Conservation (phyloP, 139 green algal species). For the Deuterostichococcus epilithicus region DNA sequence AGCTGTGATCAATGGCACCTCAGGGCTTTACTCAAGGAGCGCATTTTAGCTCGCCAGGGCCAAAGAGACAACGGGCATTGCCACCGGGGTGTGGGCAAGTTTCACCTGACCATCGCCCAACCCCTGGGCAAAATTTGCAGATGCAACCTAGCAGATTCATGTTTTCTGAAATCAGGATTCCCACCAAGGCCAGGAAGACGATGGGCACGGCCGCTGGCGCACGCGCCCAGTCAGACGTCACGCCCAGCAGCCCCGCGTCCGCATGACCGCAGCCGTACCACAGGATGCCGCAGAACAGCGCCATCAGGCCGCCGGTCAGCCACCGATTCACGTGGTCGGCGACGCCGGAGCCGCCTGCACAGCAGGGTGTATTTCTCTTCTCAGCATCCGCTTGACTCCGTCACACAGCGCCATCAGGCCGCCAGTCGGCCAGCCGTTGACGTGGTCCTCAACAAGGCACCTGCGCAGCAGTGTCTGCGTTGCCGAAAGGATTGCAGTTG, state of each 20-base stretch:
- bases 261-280: conserved; percentile 16
- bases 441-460: neutral
- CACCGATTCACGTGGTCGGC: conserved; percentile 10
- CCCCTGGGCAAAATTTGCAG: too few species aligned
- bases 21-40: too few species aligned
- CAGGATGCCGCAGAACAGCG: conserved; percentile 39
- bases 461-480: neutral
- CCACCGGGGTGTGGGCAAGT: too few species aligned
- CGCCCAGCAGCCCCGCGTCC: conserved; percentile 20
- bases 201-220: conserved; percentile 47
- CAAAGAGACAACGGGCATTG: too few species aligned
- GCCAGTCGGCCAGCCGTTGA: conserved; percentile 30
- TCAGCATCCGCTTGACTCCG: too few species aligned
- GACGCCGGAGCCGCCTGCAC: neutral
- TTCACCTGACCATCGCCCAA: too few species aligned
- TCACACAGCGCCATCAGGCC: conserved; percentile 39
- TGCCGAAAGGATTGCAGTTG: too few species aligned
- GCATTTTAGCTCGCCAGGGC: too few species aligned
- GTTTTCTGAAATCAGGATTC: too few species aligned
- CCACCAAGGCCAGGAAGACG: conserved; percentile 45
- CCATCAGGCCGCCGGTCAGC: conserved; percentile 39
- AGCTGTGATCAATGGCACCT: too few species aligned
- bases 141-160: too few species aligned
- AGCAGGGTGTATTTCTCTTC: too few species aligned
- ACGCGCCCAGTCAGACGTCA: conserved; percentile 27